phyloP scores from a whole-genome alignment of 768 basidiomycete species.

The Gyrodon lividus region DNA sequence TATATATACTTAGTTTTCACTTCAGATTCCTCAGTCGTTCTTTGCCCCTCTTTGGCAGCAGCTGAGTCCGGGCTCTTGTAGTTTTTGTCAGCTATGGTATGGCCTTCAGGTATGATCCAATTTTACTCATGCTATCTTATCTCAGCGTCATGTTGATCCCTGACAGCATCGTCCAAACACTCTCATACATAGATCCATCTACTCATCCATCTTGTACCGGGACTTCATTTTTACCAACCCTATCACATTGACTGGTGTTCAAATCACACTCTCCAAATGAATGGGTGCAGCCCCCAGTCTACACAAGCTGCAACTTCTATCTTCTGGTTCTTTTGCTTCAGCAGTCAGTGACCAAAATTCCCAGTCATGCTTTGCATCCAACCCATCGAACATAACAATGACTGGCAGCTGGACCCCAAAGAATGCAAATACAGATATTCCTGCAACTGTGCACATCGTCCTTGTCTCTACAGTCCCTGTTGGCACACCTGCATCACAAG shows the following conservation, averaged over 20 bases:
- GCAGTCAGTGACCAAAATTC: conserved; percentile 59
- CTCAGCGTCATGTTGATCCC: conserved; percentile 83
- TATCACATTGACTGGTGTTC: conserved; percentile 80
- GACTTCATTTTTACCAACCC: conserved; percentile 82
- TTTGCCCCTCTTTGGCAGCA: no score
- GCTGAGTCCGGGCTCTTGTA: no score
- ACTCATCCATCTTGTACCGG: conserved; percentile 80
- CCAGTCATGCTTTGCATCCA: conserved; percentile 75
- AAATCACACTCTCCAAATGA: conserved; percentile 78
- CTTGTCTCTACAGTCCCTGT: conserved; percentile 67
- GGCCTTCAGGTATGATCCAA: conserved; percentile 70
- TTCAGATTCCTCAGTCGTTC: no score
- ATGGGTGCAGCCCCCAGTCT: conserved; percentile 76
- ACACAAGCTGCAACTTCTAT: conserved; percentile 89
- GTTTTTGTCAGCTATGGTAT: conserved; percentile 81
- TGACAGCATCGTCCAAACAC: conserved; percentile 74
- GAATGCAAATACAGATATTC: conserved; percentile 65
- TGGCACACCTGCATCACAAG: conserved; percentile 54
- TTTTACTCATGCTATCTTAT: conserved; percentile 13
- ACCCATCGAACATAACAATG: conserved; percentile 62
- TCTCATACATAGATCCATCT: conserved; percentile 75
- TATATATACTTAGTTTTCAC: no score
- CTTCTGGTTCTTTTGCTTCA: conserved; percentile 88
- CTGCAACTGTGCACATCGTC: conserved; percentile 77
- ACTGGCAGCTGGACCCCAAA: conserved; percentile 72